phyloP scores from a whole-genome alignment of 306 rosid genomes.

The Pyrus betulifolia region DNA sequence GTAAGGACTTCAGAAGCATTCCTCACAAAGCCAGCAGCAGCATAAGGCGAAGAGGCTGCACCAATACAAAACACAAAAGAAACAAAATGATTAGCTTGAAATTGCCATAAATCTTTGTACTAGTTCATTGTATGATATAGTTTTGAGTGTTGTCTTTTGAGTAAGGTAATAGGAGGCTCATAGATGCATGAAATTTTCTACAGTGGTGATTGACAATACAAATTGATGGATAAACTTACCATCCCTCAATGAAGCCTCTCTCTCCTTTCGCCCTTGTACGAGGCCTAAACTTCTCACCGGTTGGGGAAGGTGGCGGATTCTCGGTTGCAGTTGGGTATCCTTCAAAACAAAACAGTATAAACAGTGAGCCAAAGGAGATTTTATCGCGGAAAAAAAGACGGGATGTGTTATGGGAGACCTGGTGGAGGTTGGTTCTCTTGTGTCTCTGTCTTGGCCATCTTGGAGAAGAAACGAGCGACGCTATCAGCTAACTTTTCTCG shows the following conservation, averaged over 20 bases:
- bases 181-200: not conserved
- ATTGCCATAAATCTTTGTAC: not conserved
- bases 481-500: not conserved
- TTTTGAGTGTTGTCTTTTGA: not conserved
- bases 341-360: conserved; percentile 18
- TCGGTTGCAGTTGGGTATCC: conserved; percentile 55
- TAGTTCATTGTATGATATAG: not conserved
- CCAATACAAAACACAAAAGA: conserved; percentile 15
- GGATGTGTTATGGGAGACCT: conserved; percentile 22
- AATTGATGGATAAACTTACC: conserved; percentile 26
- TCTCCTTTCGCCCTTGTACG: conserved; percentile 56
- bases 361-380: not conserved
- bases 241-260: conserved; percentile 76
- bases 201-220: not conserved
- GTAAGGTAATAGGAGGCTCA: not conserved
- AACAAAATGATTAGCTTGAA: not conserved
- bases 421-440: conserved; percentile 50
- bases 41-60: conserved; percentile 80
- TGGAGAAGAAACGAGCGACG: conserved; percentile 9
- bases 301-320: conserved; percentile 41
- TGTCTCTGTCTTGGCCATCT: conserved; percentile 43
- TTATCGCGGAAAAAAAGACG: not conserved
- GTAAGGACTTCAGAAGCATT: conserved; percentile 37
- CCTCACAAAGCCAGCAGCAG: conserved; percentile 85
- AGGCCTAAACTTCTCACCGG: conserved; percentile 28